Base-by-base conservation (phyloP, 768 basidiomycete species). In the Strobilomyces confusus region DNA sequence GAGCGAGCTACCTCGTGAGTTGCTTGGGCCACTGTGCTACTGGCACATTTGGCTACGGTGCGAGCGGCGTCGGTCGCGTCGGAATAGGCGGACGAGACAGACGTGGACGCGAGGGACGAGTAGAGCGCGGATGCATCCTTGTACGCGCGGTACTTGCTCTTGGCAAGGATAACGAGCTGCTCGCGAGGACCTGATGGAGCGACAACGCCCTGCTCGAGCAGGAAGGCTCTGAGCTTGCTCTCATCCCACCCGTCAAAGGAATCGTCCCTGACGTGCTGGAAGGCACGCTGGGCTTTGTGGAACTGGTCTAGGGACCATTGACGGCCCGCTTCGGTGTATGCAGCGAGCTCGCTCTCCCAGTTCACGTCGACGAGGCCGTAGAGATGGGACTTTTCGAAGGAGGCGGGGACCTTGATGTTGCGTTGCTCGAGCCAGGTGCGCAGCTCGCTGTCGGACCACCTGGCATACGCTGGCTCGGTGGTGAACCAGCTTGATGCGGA, bases 211-310 rank as follows among this genome's bases (percentile, higher is more conserved):
- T 95, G 87, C 63, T 89, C 81, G 49, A 97, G 80, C 12, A 98
- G 77, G 72, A 87, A 95, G 57, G 88, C 76, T 63, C 94, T 82
- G 20, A 97, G 76, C 26, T 78, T 78, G 13, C 82, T 84, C 63
- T 98, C 94, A 66, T 89, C 83, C 93, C 93, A 98, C 1, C 76
- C 73, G 56, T 94, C 89, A 56, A 91, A 86, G 9, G 82, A 69
- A 22, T 77, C 70, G 3, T 84, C 82, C 52, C 80, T 81, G 56
- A 87, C 38, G 54, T 82, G 72, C 17, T 75, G 61, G 58, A 89
- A 91, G 4, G 76, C 71, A 55, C 79, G 75, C 66, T 90, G 88
- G 1, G 87, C 86, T 29, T 72, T 69, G 44, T 72, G 65, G 65
- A 84, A 86, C 59, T 86, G 84, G 46, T 86, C 84, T 41, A 79